Evolutionary conservation across 345 rosid species (phyloP), one percentile per base, ranked within the genome.

Genomic region (Rubroshorea leprosula): DNA sequence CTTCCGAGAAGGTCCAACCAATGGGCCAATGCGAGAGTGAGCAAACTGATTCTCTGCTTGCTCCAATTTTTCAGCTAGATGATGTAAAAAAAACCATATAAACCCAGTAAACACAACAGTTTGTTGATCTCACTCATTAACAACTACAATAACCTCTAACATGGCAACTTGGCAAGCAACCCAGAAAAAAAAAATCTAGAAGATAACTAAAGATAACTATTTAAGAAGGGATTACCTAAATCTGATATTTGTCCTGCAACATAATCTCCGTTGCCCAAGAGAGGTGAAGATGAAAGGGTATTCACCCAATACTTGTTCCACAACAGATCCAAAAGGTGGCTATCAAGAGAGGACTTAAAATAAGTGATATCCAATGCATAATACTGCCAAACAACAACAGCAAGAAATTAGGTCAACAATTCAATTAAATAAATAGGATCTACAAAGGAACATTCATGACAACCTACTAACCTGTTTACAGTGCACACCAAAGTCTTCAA

Each of bases 261-360:
- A 62, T 90, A 94, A 82, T 94, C 99, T 54, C 95, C 97, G 71
- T 84, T 94, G 52, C 97, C 99, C 76, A 94, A 77, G 51, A 94
- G 85, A 53, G 97, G 95, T 17, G 99, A 94, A 68, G 97, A 94
- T 23, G 99, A 93, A 49, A 91, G 89, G 0, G 98, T 91, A 71
- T 91, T 91, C 55, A 87, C 96, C 95, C 98, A 91, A 65, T 91
- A 91, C 80, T 91, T 91, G 84, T 87, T 91, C 98, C 98, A 91
- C 23, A 91, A 78, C 51, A 91, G 79, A 77, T 90, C 99, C 83
- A 94, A 69, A 67, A 94, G 96, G 75, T 90, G 99, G 60, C 80
- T 79, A 76, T 94, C 99, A 51, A 94, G 96, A 49, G 95, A 81
- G 0, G 99, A 94, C 86, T 90, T 94, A 72, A 94, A 94, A 49